Percentiles rank a stretch among this genome's conserved stretches.
These are phyloP conservation scores for Trichoderma sp. DNA, from an alignment of 2,329 filamentous ascomycete genomes.

Conservation along the genomic window DNA sequence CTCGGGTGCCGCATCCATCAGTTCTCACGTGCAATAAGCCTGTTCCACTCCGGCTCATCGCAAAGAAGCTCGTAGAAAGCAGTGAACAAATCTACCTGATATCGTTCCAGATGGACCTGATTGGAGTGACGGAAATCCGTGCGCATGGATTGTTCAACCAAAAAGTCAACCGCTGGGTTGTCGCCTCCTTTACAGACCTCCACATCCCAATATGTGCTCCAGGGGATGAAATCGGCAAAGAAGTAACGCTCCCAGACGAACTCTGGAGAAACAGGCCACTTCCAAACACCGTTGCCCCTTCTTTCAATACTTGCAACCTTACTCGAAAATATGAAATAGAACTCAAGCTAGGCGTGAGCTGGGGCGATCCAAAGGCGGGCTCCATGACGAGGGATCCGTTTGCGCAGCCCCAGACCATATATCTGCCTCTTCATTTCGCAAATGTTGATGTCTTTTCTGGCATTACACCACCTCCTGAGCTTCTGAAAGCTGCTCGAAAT, in stretches of 20 bases:
- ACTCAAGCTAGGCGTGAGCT: conserved; percentile 72
- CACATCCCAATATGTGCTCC: conserved; percentile 59
- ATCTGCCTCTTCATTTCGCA: conserved; percentile 74
- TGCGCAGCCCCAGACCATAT: conserved; percentile 63
- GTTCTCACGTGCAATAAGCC: conserved; percentile 88
- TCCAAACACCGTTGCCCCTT: conserved; percentile 82
- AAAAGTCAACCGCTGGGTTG: conserved; percentile 72
- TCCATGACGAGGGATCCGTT: conserved; percentile 25
- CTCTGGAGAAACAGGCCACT: conserved; percentile 72
- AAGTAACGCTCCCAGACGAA: conserved; percentile 65
- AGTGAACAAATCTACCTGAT: conserved; percentile 71
- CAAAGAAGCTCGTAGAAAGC: conserved; percentile 70
- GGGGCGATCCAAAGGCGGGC: conserved; percentile 55
- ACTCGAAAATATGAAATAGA: conserved; percentile 79
- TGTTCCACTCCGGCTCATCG: conserved; percentile 73
- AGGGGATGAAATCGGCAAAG: conserved; percentile 58
- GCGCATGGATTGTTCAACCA: conserved; percentile 71
- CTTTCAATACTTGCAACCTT: conserved; percentile 87
- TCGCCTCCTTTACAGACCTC: conserved; percentile 70
- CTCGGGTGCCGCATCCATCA: conserved; percentile 79
- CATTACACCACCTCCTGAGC: conserved; percentile 73
- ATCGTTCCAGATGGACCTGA: conserved; percentile 76
- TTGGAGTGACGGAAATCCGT: conserved; percentile 75
- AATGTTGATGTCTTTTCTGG: conserved; percentile 79
- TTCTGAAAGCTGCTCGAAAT: conserved; percentile 59